These are phyloP conservation scores for Rhodotorula graminis DNA, from an alignment of 768 basidiomycete species.

Conservation along the genomic window DNA sequence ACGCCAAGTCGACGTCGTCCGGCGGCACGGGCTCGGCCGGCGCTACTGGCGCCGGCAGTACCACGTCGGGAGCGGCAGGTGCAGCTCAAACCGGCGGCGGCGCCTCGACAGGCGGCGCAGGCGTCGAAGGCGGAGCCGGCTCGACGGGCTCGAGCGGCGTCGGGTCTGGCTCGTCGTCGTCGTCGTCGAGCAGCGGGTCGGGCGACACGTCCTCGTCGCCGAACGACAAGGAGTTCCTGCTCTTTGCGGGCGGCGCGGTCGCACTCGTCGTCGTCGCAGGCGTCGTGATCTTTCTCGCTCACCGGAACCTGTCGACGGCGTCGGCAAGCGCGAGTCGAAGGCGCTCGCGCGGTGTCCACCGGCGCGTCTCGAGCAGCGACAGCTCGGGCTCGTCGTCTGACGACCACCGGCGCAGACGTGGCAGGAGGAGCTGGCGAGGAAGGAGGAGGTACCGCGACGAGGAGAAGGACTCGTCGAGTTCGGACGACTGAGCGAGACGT, in stretches of 20 bases:
- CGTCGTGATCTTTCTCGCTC: background rate
- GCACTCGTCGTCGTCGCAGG: background rate
- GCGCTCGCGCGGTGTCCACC: accelerated
- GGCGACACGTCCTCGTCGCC: background rate
- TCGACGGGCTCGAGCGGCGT: background rate
- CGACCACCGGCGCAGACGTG: background rate
- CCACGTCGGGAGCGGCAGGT: background rate
- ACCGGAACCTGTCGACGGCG: background rate
- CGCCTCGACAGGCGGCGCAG: too few relatives aligned
- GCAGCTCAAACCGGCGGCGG: too few relatives aligned
- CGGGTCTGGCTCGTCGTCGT: background rate
- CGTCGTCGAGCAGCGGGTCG: background rate
- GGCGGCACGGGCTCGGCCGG: background rate
- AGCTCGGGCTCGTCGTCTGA: background rate
- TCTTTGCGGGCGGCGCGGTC: background rate
- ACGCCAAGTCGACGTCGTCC: background rate
- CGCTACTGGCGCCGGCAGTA: background rate
- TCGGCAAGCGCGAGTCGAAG: too few relatives aligned
- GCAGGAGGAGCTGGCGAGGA: background rate
- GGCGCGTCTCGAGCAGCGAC: background rate
- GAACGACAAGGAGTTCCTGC: background rate
- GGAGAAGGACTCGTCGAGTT: background rate
- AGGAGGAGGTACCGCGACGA: background rate
- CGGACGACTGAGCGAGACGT: background rate
- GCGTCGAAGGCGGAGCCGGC: background rate